Evolutionary conservation across 2,329 filamentous ascomycete genomes (phyloP).

Genomic region (Fusarium sp.): DNA sequence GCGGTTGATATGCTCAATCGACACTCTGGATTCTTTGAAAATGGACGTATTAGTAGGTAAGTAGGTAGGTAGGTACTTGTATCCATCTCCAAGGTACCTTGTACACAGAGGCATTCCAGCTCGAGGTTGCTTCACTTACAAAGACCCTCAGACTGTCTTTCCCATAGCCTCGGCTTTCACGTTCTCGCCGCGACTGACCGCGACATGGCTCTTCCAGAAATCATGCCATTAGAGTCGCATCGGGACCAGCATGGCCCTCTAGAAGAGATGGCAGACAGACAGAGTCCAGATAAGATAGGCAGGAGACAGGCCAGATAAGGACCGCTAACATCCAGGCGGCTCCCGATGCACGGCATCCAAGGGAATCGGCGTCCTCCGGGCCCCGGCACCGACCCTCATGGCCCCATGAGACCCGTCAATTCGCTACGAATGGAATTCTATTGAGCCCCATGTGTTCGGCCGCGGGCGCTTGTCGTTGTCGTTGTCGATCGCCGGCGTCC

Average conservation of each 20-base stretch:
- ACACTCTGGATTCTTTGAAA: no score
- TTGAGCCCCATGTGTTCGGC: constrained; percentile 32
- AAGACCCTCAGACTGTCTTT: neutral
- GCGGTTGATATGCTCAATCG: no score
- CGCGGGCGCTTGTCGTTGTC: constrained; percentile 38
- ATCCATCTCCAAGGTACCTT: no score
- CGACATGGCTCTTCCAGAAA: constrained; percentile 1
- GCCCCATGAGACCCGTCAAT: constrained; percentile 43
- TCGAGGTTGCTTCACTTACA: neutral
- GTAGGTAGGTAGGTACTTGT: no score
- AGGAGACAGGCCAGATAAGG: constrained; percentile 29
- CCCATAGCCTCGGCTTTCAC: constrained; percentile 1
- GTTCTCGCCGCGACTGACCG: neutral
- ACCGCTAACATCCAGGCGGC: constrained; percentile 34
- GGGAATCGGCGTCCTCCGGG: constrained; percentile 50
- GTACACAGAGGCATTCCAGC: no score
- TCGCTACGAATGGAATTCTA: constrained; percentile 30
- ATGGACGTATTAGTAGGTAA: no score
- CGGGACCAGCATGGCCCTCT: constrained; percentile 8
- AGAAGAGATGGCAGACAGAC: neutral
- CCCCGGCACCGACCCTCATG: constrained; percentile 44
- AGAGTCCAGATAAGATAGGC: constrained; percentile 28
- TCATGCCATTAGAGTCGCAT: constrained; percentile 38
- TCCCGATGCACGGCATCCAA: constrained; percentile 36
- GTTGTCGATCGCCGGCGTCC: constrained; percentile 45